phyloP scores from a whole-genome alignment of 2,329 filamentous ascomycete genomes.

The Fusarium torulosum region DNA sequence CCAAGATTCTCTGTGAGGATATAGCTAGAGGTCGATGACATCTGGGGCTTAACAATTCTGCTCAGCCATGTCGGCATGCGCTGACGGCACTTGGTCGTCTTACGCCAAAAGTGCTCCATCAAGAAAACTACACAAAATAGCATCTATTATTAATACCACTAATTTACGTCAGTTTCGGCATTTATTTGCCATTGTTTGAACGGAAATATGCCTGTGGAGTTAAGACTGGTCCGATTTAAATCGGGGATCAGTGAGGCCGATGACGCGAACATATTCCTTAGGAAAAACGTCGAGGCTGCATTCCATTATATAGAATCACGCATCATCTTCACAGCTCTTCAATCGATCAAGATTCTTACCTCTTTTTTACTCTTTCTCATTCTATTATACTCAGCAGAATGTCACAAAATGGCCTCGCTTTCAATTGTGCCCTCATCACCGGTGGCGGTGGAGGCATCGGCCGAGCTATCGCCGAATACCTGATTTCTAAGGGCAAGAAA shows the following conservation, averaged over 20 bases:
- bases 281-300: background rate
- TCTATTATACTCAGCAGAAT: background rate
- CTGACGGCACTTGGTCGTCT: background rate
- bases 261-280: conserved; percentile 12
- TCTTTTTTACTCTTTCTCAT: accelerated
- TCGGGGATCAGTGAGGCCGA: background rate
- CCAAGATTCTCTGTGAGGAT: conserved; percentile 27
- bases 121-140: background rate
- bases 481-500: conserved; percentile 61
- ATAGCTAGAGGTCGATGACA: conserved; percentile 20
- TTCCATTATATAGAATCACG: background rate
- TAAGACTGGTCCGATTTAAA: background rate
- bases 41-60: background rate
- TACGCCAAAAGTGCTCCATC: no score
- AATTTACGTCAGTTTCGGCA: conserved; percentile 3
- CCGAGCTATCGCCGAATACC: conserved; percentile 60
- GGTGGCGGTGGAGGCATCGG: conserved; percentile 67
- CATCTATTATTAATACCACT: background rate
- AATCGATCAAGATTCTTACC: background rate
- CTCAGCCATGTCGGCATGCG: background rate
- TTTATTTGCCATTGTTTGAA: background rate
- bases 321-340: background rate
- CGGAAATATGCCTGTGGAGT: background rate
- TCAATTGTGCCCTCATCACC: conserved; percentile 62
- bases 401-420: conserved; percentile 46